Conservation (phyloP, 1,139 yeast genomes). For the Eremothecium coryli region DNA sequence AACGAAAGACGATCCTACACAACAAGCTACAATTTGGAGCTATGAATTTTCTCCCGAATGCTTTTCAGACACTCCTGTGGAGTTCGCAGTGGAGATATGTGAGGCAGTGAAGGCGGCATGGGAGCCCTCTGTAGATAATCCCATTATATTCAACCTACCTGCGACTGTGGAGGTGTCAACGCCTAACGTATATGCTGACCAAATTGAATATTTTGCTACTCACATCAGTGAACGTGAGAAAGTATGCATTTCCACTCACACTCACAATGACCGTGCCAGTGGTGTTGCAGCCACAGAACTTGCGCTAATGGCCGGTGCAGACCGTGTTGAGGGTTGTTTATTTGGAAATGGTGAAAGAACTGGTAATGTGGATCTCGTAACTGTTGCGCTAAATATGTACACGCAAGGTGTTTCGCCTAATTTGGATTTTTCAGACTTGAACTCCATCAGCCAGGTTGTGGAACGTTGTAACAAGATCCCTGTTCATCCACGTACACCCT, state of each 20-base stretch:
- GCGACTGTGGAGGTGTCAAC: constrained; percentile 97
- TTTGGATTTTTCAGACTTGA: constrained; percentile 78
- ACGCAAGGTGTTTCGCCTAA: constrained; percentile 88
- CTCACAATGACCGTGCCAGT: constrained; percentile 96
- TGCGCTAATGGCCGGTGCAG: constrained; percentile 92
- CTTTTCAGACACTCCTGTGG: constrained; percentile 81
- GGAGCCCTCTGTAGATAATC: constrained; percentile 75
- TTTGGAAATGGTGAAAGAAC: constrained; percentile 98
- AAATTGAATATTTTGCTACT: constrained; percentile 79
- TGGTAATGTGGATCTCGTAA: constrained; percentile 92
- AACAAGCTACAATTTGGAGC: constrained; percentile 69
- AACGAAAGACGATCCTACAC: constrained; percentile 80
- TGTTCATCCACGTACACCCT: constrained; percentile 87
- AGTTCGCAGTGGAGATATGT: constrained; percentile 74
- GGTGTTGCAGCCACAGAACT: constrained; percentile 97
- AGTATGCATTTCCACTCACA: constrained; percentile 82
- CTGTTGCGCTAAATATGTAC: constrained; percentile 84
- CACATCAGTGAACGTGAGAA: constrained; percentile 76
- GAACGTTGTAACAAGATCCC: constrained; percentile 95
- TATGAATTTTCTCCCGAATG: constrained; percentile 95
- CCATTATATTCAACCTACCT: constrained; percentile 90
- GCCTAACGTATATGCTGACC: constrained; percentile 94
- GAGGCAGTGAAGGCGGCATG: constrained; percentile 94
- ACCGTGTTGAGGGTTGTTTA: constrained; percentile 94
- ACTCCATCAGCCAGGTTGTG: constrained; percentile 71